Conservation (phyloP, 106 monocot species). For the Platanthera guangdongensis region DNA sequence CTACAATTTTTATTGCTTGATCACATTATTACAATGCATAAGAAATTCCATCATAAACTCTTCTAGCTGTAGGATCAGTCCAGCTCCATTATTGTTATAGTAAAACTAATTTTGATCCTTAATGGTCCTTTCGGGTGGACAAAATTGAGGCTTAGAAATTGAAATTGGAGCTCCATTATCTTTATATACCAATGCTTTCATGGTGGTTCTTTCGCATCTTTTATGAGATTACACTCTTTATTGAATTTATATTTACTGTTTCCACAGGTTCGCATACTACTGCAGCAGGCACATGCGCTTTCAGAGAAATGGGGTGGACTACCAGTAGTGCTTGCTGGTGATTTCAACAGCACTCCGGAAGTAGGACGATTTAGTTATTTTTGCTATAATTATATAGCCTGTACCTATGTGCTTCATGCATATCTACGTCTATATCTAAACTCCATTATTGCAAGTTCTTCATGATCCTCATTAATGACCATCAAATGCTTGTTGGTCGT, state of each 20-base stretch:
- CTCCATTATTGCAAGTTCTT: too few relatives aligned
- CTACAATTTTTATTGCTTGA: too few relatives aligned
- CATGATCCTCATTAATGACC: too few relatives aligned
- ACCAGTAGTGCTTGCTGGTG: slow-evolving; percentile 71
- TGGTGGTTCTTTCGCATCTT: neutral
- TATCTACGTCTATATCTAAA: too few relatives aligned
- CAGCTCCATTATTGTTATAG: neutral
- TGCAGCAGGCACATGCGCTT: slow-evolving; percentile 45
- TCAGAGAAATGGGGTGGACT: slow-evolving; percentile 57
- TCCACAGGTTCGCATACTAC: slow-evolving; percentile 42
- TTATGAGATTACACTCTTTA: neutral
- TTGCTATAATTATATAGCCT: neutral
- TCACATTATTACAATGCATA: too few relatives aligned
- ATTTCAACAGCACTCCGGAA: slow-evolving; percentile 67
- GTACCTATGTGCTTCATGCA: neutral
- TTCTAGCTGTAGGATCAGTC: neutral
- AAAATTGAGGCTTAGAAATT: too few relatives aligned
- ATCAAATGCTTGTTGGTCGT: too few relatives aligned
- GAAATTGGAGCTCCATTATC: neutral
- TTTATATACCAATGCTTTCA: neutral
- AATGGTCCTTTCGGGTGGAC: too few relatives aligned
- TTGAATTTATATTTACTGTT: slow-evolving; percentile 3
- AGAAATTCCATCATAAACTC: too few relatives aligned
- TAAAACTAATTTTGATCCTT: neutral
- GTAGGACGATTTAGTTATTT: slow-evolving; percentile 16